A percentile compares a stretch with the other conserved stretches of the same genome.
Evolutionary conservation across 768 basidiomycete genomes (phyloP).

Genomic region (Psilocybe cyanescens): DNA sequence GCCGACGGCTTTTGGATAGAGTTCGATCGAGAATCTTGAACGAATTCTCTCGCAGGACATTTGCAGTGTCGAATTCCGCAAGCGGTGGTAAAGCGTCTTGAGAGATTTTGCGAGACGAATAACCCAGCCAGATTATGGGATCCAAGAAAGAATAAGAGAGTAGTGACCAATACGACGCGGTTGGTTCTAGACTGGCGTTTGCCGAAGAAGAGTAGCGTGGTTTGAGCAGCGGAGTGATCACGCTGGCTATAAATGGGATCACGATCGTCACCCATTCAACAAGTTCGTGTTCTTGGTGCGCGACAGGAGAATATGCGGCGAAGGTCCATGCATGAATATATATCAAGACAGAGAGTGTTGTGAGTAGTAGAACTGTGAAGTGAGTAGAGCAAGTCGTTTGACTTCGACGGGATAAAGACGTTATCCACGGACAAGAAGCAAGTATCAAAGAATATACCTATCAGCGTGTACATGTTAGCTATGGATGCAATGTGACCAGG

Average conservation of each 20-base stretch:
- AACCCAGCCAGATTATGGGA: conserved; percentile 3
- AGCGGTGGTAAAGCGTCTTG: background rate
- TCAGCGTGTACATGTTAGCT: background rate
- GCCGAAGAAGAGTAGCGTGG: background rate
- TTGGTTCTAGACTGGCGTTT: background rate
- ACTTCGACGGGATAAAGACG: background rate
- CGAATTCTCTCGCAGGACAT: background rate
- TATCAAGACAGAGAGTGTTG: background rate
- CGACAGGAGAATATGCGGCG: background rate
- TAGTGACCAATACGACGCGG: conserved; percentile 1
- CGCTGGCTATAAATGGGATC: background rate
- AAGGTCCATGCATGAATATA: background rate
- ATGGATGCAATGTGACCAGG: background rate
- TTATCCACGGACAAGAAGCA: background rate
- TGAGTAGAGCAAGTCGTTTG: background rate
- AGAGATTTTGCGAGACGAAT: background rate
- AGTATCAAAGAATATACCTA: background rate
- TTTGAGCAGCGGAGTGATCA: background rate
- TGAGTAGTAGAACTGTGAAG: background rate
- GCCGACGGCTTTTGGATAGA: background rate
- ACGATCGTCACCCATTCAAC: background rate
- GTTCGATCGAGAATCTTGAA: background rate
- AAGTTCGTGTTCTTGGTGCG: background rate
- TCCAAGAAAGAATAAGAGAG: background rate
- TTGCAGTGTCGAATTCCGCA: background rate